Conservation (phyloP, 352 stramenopile species). For the Pythium dissotocum region DNA sequence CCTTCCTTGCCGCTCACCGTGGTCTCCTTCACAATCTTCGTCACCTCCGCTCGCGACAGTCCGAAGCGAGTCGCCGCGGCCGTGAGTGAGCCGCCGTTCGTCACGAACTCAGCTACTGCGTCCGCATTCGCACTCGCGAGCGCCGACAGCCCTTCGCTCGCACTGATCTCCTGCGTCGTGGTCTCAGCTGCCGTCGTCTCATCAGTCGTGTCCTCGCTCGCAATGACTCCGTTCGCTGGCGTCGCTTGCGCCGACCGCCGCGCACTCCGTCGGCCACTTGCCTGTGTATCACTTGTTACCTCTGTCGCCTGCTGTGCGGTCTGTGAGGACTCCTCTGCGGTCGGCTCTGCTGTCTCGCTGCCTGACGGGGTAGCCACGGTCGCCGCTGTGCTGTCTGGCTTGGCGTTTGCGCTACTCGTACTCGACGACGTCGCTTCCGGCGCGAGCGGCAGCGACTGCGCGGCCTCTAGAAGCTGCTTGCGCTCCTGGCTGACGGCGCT, state of each 20-base stretch:
- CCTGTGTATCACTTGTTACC: neutral
- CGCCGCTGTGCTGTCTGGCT: neutral
- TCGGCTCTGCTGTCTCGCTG: neutral
- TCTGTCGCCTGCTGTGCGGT: neutral
- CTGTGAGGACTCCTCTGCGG: neutral
- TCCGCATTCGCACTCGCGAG: conserved; percentile 1
- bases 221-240: neutral
- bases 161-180: neutral
- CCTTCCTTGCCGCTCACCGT: conserved; percentile 10
- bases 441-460: conserved; percentile 9
- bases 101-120: conserved; percentile 29
- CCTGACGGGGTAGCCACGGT: neutral
- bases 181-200: conserved; percentile 1
- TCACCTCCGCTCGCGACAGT: conserved; percentile 31
- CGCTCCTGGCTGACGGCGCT: conserved; percentile 19
- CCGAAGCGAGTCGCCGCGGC: conserved; percentile 33
- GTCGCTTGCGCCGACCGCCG: conserved; percentile 5
- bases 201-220: neutral
- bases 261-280: conserved; percentile 10
- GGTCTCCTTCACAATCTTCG: conserved; percentile 31
- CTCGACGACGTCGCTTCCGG: neutral
- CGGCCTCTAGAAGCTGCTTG: conserved; percentile 21
- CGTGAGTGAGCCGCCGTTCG: conserved; percentile 28
- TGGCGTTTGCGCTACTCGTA: neutral
- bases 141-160: conserved; percentile 6